Percentiles rank a stretch among this genome's conserved stretches.
These are phyloP conservation scores for Flammula alnicola DNA, from an alignment of 1,284 basidiomycete species.

Conservation along the genomic window DNA sequence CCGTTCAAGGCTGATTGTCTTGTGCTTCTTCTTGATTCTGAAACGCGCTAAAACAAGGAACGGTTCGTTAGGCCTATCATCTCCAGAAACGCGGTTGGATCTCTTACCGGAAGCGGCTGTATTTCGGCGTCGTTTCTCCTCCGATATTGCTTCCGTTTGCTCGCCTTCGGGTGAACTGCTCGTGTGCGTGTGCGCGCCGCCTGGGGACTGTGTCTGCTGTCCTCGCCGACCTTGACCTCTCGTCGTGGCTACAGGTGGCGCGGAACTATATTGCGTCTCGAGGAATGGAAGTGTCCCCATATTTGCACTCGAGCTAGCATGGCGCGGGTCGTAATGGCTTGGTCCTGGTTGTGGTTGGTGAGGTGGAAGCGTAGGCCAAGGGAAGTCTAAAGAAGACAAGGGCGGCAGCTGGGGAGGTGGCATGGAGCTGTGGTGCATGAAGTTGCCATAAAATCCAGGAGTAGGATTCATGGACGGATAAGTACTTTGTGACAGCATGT, in stretches of 20 bases:
- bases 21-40: conserved; percentile 85
- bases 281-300: conserved; percentile 13
- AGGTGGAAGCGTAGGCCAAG: conserved; percentile 32
- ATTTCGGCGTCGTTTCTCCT: conserved; percentile 65
- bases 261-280: conserved; percentile 14
- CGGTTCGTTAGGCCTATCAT: background rate
- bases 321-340: conserved; percentile 25
- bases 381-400: conserved; percentile 34
- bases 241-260: conserved; percentile 5
- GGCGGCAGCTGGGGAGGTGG: conserved; percentile 31
- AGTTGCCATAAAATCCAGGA: conserved; percentile 34
- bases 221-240: conserved; percentile 12
- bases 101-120: conserved; percentile 76
- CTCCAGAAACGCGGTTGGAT: background rate
- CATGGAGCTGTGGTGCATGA: conserved; percentile 31
- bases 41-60: conserved; percentile 70
- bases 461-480: conserved; percentile 30
- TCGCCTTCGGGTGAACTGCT: conserved; percentile 29
- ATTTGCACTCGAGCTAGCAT: conserved; percentile 9
- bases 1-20: conserved; percentile 72
- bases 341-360: conserved; percentile 25
- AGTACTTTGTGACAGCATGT: conserved; percentile 24
- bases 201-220: conserved; percentile 11
- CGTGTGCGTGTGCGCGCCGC: conserved; percentile 18
- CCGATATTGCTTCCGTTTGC: conserved; percentile 35